Percentiles rank a stretch among this genome's conserved stretches.
These are phyloP conservation scores for Fusarium sacchari DNA, from an alignment of 2,329 filamentous ascomycete genomes.

Conservation along the genomic window DNA sequence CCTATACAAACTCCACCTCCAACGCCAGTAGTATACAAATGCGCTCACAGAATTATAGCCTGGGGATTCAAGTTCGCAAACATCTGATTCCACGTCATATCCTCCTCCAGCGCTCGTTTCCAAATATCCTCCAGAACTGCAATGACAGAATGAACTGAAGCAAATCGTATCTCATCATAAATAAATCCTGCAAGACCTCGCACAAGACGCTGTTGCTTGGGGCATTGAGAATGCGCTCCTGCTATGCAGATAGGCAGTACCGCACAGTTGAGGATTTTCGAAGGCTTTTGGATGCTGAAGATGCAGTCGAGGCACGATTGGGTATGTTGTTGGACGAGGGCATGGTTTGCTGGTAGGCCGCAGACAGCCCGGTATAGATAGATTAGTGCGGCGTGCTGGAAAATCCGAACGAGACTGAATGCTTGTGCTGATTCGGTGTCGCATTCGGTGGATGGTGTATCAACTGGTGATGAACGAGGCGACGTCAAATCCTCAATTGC, in stretches of 20 bases:
- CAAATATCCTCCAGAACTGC: conserved; percentile 38
- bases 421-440: conserved; percentile 48
- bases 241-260: conserved; percentile 52
- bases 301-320: conserved; percentile 50
- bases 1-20: rapidly evolving
- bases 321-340: conserved; percentile 53
- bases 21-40: neutral
- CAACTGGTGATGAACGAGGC: neutral
- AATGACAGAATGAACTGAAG: conserved; percentile 51
- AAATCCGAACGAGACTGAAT: conserved; percentile 51
- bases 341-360: conserved; percentile 50
- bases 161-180: conserved; percentile 48
- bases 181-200: conserved; percentile 36
- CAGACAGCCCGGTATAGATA: conserved; percentile 57
- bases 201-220: conserved; percentile 42
- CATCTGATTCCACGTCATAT: conserved; percentile 39
- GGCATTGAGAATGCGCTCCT: conserved; percentile 48
- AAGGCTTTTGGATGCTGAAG: conserved; percentile 48
- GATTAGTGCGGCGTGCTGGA: conserved; percentile 54
- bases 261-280: conserved; percentile 53
- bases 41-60: conserved; percentile 36
- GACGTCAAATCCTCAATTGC: conserved; percentile 39
- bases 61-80: conserved; percentile 38
- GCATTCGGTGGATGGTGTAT: neutral
- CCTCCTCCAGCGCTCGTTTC: conserved; percentile 5